Evolutionary conservation across 345 rosid species (phyloP), one percentile per base, ranked within the genome.

Genomic region (Cardiospermum halicacabum): DNA sequence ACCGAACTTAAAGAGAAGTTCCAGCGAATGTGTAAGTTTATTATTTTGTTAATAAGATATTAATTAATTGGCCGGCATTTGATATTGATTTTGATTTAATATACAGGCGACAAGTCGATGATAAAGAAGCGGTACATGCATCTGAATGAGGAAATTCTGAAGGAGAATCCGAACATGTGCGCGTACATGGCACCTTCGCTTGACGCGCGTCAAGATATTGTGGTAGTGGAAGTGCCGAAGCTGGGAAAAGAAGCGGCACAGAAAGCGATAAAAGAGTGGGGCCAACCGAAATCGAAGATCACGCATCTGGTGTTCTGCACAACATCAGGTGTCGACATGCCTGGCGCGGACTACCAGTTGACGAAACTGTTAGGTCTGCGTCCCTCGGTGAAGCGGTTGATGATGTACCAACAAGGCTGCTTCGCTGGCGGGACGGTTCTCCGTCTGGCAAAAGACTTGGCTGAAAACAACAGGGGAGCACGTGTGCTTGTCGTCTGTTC

Each of bases 331-430:
- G 95, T 87, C 0, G 96, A 89, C 83, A 89, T 89, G 96, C 94
- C 96, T 13, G 96, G 95, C 1, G 96, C 96, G 1, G 96, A 89
- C 75, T 89, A 87, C 81, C 94, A 87, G 74, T 91, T 89, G 64
- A 87, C 94, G 11, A 89, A 89, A 75, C 89, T 89, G 16, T 76
- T 87, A 8, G 95, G 96, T 6, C 92, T 89, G 8, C 81, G 88
- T 6, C 86, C 93, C 12, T 87, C 91, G 1, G 91, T 89, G 4
- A 87, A 89, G 71, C 86, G 89, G 39, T 68, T 83, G 64, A 85
- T 89, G 93, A 77, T 81, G 85, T 82, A 82, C 70, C 84, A 77
- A 24, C 87, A 85, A 64, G 86, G 96, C 8, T 89, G 96, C 70
- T 89, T 74, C 27, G 96, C 87, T 1, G 93, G 96, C 0, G 96